phyloP scores from a whole-genome alignment of 768 basidiomycete genomes.

The Russula griseocarnosa region DNA sequence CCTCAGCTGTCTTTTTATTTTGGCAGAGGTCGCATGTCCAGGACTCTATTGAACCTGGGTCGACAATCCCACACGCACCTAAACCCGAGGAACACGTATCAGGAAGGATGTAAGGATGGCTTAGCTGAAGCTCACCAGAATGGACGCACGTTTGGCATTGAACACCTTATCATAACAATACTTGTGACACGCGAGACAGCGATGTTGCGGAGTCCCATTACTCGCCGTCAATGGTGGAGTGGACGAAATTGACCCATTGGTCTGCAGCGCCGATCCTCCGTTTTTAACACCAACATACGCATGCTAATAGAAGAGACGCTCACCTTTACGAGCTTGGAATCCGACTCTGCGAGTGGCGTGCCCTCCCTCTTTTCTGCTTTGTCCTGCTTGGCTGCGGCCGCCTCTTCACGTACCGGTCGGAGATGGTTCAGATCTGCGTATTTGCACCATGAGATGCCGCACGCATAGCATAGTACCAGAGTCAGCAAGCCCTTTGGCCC shows the following conservation, averaged over 20 bases:
- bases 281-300: neutral
- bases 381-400: slow-evolving; percentile 39
- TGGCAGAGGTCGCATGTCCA: slow-evolving; percentile 89
- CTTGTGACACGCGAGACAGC: slow-evolving; percentile 73
- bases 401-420: slow-evolving; percentile 65
- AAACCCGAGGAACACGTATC: neutral
- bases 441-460: slow-evolving; percentile 87
- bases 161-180: slow-evolving; percentile 77
- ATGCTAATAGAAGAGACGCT: slow-evolving; percentile 8
- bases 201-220: slow-evolving; percentile 49
- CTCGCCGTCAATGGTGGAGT: slow-evolving; percentile 55
- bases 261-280: slow-evolving; percentile 35
- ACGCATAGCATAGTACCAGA: slow-evolving; percentile 75
- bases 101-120: neutral
- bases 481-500: slow-evolving; percentile 78
- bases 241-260: slow-evolving; percentile 44
- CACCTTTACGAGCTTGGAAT: slow-evolving; percentile 65
- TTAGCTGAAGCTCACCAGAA: slow-evolving; percentile 51
- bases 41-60: slow-evolving; percentile 57
- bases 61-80: slow-evolving; percentile 67
- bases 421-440: slow-evolving; percentile 81
- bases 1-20: slow-evolving; percentile 77
- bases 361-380: slow-evolving; percentile 57
- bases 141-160: slow-evolving; percentile 78
- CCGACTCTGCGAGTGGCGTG: slow-evolving; percentile 47